Evolutionary conservation across 306 rosid genomes (phyloP).

Genomic region (Prosopis cineraria): DNA sequence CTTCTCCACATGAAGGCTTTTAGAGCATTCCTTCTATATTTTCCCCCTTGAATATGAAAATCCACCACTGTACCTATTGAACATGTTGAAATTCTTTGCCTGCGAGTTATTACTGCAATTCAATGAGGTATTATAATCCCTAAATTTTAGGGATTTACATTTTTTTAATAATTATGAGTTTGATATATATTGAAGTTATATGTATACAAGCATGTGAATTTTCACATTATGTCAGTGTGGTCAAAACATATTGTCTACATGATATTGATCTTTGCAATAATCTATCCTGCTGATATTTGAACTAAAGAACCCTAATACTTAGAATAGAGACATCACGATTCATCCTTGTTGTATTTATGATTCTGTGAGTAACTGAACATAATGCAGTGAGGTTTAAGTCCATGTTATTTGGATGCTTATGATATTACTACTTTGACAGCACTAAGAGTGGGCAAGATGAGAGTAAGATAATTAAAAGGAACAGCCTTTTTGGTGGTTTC

Average conservation of each 20-base stretch:
- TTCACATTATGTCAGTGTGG: slow-evolving; percentile 3
- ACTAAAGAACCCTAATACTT: not conserved
- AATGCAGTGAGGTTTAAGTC: not conserved
- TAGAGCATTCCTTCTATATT: not conserved
- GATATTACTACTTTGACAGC: not conserved
- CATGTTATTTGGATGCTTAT: not conserved
- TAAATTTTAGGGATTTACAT: not conserved
- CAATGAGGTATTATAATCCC: not conserved
- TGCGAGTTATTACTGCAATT: not conserved
- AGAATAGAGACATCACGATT: not conserved
- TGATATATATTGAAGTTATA: not conserved
- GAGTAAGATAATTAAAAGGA: not conserved
- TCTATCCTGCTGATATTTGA: slow-evolving; percentile 3
- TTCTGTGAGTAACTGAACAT: not conserved
- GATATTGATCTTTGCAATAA: not conserved
- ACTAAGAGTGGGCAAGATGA: not conserved
- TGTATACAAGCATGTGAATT: not conserved
- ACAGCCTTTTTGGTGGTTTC: not conserved
- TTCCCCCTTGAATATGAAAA: not conserved
- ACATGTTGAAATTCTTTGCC: not conserved
- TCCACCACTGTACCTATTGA: not conserved
- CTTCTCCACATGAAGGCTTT: not conserved
- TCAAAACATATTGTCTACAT: not conserved
- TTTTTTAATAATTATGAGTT: not conserved
- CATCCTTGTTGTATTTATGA: not conserved